Evolutionary conservation across 169 alveolate genomes (phyloP).

Genomic region (Eimeria falciformis): DNA sequence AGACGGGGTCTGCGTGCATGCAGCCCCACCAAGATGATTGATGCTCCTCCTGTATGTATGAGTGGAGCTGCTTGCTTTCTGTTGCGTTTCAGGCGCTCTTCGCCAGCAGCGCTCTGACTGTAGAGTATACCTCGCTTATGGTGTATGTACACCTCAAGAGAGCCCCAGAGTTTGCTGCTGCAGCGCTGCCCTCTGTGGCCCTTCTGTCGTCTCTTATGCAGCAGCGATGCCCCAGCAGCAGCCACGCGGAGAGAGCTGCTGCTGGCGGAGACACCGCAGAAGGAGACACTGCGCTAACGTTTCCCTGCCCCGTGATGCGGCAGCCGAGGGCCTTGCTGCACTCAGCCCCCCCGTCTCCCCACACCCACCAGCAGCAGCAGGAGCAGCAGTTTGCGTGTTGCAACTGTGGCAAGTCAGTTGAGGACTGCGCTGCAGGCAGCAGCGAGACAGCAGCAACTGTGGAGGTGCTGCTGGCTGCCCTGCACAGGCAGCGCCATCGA

Average conservation of each 20-base stretch:
- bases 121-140: constrained; percentile 37
- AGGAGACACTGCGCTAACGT: not conserved
- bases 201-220: constrained; percentile 13
- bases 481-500: constrained; percentile 7
- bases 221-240: no score
- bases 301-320: no score
- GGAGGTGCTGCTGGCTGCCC: constrained; percentile 25
- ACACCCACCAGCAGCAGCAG: constrained; percentile 45
- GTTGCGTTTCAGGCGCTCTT: not conserved
- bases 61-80: no score
- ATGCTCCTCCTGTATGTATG: not conserved
- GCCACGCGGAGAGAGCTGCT: not conserved
- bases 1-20: no score
- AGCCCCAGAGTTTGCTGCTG: constrained; percentile 33
- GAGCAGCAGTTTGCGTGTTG: not conserved
- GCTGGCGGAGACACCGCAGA: not conserved
- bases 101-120: constrained; percentile 32
- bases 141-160: constrained; percentile 20
- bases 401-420: not conserved
- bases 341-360: constrained; percentile 3
- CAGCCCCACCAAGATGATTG: no score
- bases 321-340: not conserved
- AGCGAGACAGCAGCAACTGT: constrained; percentile 40
- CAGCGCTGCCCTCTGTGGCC: constrained; percentile 22
- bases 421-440: not conserved